A percentile compares a stretch with the other conserved stretches of the same genome.
Evolutionary conservation across 352 stramenopile genomes (phyloP).

Genomic region (Thalassiosira oceanica): DNA sequence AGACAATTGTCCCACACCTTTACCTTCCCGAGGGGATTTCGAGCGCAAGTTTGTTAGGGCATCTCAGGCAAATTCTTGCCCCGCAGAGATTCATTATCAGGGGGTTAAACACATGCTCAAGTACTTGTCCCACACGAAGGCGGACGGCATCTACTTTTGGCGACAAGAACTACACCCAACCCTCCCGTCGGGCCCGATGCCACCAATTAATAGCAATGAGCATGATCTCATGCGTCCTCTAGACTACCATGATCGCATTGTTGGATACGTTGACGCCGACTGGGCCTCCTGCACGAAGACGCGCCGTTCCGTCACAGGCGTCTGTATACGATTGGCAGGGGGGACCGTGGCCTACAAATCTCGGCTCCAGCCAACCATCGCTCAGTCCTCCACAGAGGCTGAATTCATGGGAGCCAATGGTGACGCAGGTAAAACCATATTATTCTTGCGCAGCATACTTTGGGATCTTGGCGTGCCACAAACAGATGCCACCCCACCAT

Average conservation of each 20-base stretch:
- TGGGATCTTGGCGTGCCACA: constrained; percentile 31
- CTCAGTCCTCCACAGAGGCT: constrained; percentile 12
- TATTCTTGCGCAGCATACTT: constrained; percentile 23
- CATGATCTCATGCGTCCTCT: constrained; percentile 7
- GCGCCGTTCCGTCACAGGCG: constrained; percentile 11
- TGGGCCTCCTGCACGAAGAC: constrained; percentile 19
- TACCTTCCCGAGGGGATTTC: constrained; percentile 21
- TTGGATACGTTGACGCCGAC: constrained; percentile 11
- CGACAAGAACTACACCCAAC: background rate
- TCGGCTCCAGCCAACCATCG: constrained; percentile 14
- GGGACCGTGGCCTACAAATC: constrained; percentile 21
- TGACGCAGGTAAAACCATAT: constrained; percentile 14
- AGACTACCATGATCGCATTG: background rate
- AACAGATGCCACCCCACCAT: constrained; percentile 7
- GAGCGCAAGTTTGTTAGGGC: constrained; percentile 5
- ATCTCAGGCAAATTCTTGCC: constrained; percentile 5
- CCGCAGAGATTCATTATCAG: constrained; percentile 29
- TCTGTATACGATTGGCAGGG: constrained; percentile 5
- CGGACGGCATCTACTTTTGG: constrained; percentile 31
- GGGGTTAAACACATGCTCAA: constrained; percentile 12
- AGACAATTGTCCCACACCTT: no score
- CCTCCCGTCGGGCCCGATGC: background rate
- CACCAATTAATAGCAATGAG: constrained; percentile 1
- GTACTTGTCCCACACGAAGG: constrained; percentile 16
- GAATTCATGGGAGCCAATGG: constrained; percentile 24